Conservation (phyloP, 768 basidiomycete genomes). For the Polyporus arcularius region DNA sequence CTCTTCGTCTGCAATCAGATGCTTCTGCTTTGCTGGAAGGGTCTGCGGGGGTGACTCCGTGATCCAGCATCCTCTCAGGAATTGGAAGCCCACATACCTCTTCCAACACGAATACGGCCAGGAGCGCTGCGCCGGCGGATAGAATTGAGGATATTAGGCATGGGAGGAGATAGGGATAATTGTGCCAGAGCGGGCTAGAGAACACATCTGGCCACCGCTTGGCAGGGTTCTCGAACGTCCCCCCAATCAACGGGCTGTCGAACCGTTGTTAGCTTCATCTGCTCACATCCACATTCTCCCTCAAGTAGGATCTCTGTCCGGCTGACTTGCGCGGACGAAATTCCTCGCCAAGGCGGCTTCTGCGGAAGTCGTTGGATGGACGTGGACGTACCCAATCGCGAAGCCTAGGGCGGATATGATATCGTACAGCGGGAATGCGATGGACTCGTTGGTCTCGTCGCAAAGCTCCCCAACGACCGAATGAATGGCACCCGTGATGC, state of each 20-base stretch:
- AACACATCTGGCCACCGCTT: slow-evolving; percentile 48
- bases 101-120: slow-evolving; percentile 50
- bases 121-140: slow-evolving; percentile 40
- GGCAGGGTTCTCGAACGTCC: slow-evolving; percentile 55
- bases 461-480: slow-evolving; percentile 47
- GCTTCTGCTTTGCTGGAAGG: slow-evolving; percentile 22
- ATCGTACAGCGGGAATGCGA: slow-evolving; percentile 60
- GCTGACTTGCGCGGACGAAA: too few relatives aligned
- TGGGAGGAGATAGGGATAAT: slow-evolving; percentile 63
- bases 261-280: background rate
- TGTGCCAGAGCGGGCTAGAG: slow-evolving; percentile 43
- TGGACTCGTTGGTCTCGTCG: slow-evolving; percentile 59
- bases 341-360: too few relatives aligned
- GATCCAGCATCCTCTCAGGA: background rate
- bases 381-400: slow-evolving; percentile 48
- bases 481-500: slow-evolving; percentile 42
- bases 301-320: too few relatives aligned
- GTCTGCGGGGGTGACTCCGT: slow-evolving; percentile 15
- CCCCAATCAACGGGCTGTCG: slow-evolving; percentile 61
- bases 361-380: too few relatives aligned
- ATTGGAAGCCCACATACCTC: slow-evolving; percentile 43
- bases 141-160: slow-evolving; percentile 48
- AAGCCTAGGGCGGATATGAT: slow-evolving; percentile 59
- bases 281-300: too few relatives aligned
- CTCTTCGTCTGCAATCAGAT: slow-evolving; percentile 5